Conservation (phyloP, 2,329 filamentous ascomycete genomes). For the Coniochaeta hoffmannii region DNA sequence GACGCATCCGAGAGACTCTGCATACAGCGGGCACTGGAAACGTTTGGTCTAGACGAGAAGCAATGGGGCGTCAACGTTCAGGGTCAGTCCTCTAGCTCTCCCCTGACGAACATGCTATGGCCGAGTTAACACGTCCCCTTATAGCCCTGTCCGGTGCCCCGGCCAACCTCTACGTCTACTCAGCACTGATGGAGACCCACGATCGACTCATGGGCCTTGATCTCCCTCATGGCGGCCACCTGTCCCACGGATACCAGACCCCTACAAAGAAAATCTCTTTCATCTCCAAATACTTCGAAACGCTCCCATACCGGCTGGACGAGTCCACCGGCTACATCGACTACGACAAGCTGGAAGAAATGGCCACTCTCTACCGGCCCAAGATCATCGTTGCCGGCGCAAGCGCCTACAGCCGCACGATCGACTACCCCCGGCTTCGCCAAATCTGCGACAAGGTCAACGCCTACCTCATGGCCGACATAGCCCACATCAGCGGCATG, state of each 20-base stretch:
- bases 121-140: background rate
- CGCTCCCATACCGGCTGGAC: conserved; percentile 86
- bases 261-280: conserved; percentile 94
- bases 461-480: conserved; percentile 89
- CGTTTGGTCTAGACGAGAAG: conserved; percentile 74
- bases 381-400: conserved; percentile 94
- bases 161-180: conserved; percentile 88
- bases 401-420: conserved; percentile 90
- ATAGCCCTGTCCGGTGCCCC: conserved; percentile 67
- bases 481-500: conserved; percentile 94
- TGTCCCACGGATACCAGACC: conserved; percentile 96
- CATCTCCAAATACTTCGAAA: conserved; percentile 98
- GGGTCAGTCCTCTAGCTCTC: conserved; percentile 50
- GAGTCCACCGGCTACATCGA: conserved; percentile 89
- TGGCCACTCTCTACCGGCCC: conserved; percentile 82
- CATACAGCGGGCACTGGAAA: conserved; percentile 81
- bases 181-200: conserved; percentile 83
- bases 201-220: conserved; percentile 96
- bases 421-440: conserved; percentile 91
- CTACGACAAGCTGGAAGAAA: conserved; percentile 83
- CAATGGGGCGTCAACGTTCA: conserved; percentile 98
- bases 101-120: no score
- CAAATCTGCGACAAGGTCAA: conserved; percentile 85
- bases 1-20: conserved; percentile 84
- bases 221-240: conserved; percentile 89